Base-by-base conservation (phyloP, 306 rosid species). In the Cucurbita argyrosperma region DNA sequence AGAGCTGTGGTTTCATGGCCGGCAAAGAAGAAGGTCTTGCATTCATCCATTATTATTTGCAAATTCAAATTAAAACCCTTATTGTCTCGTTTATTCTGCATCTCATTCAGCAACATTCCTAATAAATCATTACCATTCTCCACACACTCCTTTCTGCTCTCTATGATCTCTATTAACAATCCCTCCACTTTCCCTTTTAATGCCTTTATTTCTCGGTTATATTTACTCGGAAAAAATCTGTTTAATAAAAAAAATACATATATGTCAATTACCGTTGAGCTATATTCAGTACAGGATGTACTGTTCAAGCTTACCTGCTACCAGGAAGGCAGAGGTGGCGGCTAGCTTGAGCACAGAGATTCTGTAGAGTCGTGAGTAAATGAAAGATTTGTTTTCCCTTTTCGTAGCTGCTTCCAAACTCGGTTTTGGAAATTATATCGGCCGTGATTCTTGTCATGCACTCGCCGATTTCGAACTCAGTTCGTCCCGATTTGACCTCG, bases 21-120 rank as follows among this genome's bases (percentile, higher is more conserved):
- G 16, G 99, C 90, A 79, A 95, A 95, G 89, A 95, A 95, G 81
- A 95, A 95, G 6, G 99, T 95, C 67, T 95, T 95, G 84, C 99
- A 95, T 75, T 95, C 91, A 83, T 95, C 99, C 96, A 89, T 95
- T 5, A 95, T 94, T 1, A 84, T 47, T 68, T 91, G 96, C 74
- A 91, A 74, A 73, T 87, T 81, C 23, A 91, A 74, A 73, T 86
- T 81, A 14, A 95, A 72, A 80, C 86, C 77, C 23, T 77, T 80
- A 55, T 78, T 53, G 15, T 42, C 84, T 78, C 45, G 83, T 60
- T 84, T 87, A 35, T 85, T 87, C 55, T 88, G 79, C 93, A 95
- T 95, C 79, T 95, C 96, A 76, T 91, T 82, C 9, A 95, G 61
- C 0, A 95, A 74, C 86, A 95, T 85, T 4, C 99, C 99, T 77